Percentiles rank a stretch among this genome's conserved stretches.
Evolutionary conservation across 2,329 filamentous ascomycete species (phyloP).

Genomic region (Fusarium sp.): DNA sequence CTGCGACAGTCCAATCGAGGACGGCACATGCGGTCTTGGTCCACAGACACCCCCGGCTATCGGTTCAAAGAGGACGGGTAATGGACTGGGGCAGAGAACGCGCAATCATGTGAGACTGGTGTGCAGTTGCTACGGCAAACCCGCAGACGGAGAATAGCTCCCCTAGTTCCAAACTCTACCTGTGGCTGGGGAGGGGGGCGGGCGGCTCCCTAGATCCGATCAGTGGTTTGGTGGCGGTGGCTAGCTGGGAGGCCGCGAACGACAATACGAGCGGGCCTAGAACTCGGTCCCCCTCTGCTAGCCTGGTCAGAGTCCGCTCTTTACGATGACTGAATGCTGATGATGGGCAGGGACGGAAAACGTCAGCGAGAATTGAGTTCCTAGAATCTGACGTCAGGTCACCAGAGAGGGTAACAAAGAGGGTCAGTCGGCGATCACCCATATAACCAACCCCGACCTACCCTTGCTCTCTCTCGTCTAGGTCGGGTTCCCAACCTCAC

Average conservation of each 20-base stretch:
- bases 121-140: background rate
- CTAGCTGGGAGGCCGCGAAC: background rate
- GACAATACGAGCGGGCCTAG: background rate
- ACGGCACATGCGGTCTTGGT: background rate
- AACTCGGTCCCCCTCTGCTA: background rate
- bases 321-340: background rate
- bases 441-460: background rate
- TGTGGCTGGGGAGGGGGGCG: background rate
- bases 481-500: background rate
- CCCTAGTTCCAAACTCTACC: background rate
- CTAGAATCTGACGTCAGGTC: conserved; percentile 5
- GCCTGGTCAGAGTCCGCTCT: background rate
- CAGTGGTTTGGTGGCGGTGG: background rate
- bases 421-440: background rate
- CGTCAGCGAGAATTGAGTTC: background rate
- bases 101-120: background rate
- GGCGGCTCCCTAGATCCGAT: background rate
- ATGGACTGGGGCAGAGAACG: background rate
- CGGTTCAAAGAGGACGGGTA: background rate
- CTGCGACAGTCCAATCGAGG: conserved; percentile 9
- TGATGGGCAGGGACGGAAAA: background rate
- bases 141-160: background rate
- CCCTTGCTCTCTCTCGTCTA: background rate
- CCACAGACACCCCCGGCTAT: background rate
- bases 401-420: background rate